Conservation (phyloP, 2,329 filamentous ascomycete species). For the Colletotrichum karsti region DNA sequence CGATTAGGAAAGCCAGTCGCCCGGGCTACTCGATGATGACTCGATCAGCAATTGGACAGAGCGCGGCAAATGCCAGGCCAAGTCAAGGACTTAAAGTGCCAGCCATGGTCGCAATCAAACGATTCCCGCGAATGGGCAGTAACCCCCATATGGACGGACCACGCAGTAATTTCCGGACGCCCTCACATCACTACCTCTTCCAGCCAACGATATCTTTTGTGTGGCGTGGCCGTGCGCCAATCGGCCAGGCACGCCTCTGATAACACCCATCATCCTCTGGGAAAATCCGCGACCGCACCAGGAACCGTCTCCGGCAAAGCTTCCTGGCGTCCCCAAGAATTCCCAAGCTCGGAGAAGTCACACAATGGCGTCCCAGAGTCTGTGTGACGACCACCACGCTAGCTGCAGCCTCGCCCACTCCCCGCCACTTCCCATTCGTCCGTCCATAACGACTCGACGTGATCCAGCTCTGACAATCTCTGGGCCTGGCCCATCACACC, state of each 20-base stretch:
- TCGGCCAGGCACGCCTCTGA: constrained; percentile 28
- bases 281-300: neutral
- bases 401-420: constrained; percentile 16
- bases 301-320: constrained; percentile 13
- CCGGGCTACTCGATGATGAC: constrained; percentile 2
- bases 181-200: constrained; percentile 26
- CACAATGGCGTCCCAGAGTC: constrained; percentile 9
- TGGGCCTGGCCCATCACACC: constrained; percentile 2
- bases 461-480: constrained; percentile 16
- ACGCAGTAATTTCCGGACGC: constrained; percentile 27
- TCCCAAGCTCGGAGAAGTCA: neutral
- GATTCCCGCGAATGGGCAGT: constrained; percentile 17
- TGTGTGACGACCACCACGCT: constrained; percentile 19
- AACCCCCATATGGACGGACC: constrained; percentile 10
- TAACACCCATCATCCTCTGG: neutral
- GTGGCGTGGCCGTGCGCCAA: constrained; percentile 32
- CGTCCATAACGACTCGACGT: neutral
- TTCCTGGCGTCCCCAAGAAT: constrained; percentile 8
- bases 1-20: neutral
- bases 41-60: constrained; percentile 23
- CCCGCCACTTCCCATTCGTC: constrained; percentile 13
- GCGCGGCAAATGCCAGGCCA: constrained; percentile 9
- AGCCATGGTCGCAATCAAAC: constrained; percentile 16
- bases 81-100: constrained; percentile 1
- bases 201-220: constrained; percentile 22